A percentile compares a stretch with the other conserved stretches of the same genome.
Conservation (phyloP, 2,329 filamentous ascomycete species). For the Pseudogymnoascus pannorum region DNA sequence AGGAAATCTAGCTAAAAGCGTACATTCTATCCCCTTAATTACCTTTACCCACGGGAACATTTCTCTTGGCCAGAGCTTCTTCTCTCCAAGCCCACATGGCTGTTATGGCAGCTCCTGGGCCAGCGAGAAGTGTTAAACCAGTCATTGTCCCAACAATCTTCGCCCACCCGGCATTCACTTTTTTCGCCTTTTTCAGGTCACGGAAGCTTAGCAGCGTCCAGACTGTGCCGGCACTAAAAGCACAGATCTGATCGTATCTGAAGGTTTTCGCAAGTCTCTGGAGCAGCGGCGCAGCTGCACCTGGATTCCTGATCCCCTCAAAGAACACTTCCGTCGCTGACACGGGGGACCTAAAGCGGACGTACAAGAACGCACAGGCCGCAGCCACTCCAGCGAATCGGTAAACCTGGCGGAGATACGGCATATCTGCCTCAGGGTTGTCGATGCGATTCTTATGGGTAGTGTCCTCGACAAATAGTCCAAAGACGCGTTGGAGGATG, state of each 20-base stretch:
- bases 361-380: slow-evolving; percentile 16
- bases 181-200: slow-evolving; percentile 30
- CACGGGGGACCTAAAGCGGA: slow-evolving; percentile 17
- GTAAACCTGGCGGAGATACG: slow-evolving; percentile 22
- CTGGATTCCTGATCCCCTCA: slow-evolving; percentile 22
- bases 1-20: not conserved
- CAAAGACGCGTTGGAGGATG: slow-evolving; percentile 17
- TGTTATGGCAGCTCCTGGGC: slow-evolving; percentile 27
- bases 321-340: slow-evolving; percentile 21
- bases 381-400: slow-evolving; percentile 14
- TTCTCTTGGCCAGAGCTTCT: slow-evolving; percentile 23
- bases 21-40: slow-evolving; percentile 13
- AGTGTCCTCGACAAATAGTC: slow-evolving; percentile 18
- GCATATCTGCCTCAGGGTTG: slow-evolving; percentile 22
- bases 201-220: slow-evolving; percentile 29
- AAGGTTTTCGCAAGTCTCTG: slow-evolving; percentile 15
- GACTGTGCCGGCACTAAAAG: slow-evolving; percentile 21
- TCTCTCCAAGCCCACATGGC: slow-evolving; percentile 31
- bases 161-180: slow-evolving; percentile 22
- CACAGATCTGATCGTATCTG: slow-evolving; percentile 22
- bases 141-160: slow-evolving; percentile 19
- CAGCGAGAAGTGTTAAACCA: slow-evolving; percentile 18
- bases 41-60: not conserved
- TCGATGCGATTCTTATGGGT: slow-evolving; percentile 16
- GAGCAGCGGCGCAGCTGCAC: slow-evolving; percentile 9